phyloP scores from a whole-genome alignment of 2,329 filamentous ascomycete genomes.

The Penicillium sp. region DNA sequence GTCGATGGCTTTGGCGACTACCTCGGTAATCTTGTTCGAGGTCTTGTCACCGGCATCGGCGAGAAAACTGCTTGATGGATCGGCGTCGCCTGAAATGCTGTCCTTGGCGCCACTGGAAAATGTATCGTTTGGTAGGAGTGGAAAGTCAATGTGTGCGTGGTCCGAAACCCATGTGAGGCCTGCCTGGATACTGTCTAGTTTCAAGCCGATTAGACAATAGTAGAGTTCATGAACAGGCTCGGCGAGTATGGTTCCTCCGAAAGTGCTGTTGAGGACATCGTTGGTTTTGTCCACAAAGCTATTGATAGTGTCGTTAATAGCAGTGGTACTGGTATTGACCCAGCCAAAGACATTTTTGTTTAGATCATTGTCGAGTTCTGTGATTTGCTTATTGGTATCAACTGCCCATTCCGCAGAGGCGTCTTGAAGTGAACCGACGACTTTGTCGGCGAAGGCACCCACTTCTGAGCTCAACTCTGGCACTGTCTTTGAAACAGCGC shows the following conservation, averaged over 20 bases:
- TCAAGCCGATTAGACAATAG: constrained; percentile 80
- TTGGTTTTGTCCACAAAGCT: constrained; percentile 73
- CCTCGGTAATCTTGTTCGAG: constrained; percentile 73
- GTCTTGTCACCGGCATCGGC: constrained; percentile 67
- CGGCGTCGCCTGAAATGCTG: constrained; percentile 47
- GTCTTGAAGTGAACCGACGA: constrained; percentile 65
- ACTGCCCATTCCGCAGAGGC: constrained; percentile 71
- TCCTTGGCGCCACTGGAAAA: constrained; percentile 72
- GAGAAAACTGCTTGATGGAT: constrained; percentile 62
- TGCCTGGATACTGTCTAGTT: constrained; percentile 75
- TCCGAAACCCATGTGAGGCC: constrained; percentile 92
- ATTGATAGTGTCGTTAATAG: constrained; percentile 81
- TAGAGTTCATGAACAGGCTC: constrained; percentile 73
- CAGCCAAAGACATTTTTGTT: constrained; percentile 82
- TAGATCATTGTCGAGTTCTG: constrained; percentile 59
- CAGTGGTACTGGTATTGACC: constrained; percentile 74
- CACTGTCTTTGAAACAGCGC: constrained; percentile 65
- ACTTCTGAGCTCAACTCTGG: constrained; percentile 70
- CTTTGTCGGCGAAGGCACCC: constrained; percentile 69
- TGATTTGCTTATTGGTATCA: constrained; percentile 68
- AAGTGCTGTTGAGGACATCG: constrained; percentile 65
- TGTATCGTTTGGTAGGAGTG: constrained; percentile 68
- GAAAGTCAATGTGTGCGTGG: constrained; percentile 75
- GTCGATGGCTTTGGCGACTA: constrained; percentile 63
- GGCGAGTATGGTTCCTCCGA: constrained; percentile 74